A percentile compares a stretch with the other conserved stretches of the same genome.
phyloP scores from a whole-genome alignment of 345 rosid genomes.

The Melaleuca alternifolia region DNA sequence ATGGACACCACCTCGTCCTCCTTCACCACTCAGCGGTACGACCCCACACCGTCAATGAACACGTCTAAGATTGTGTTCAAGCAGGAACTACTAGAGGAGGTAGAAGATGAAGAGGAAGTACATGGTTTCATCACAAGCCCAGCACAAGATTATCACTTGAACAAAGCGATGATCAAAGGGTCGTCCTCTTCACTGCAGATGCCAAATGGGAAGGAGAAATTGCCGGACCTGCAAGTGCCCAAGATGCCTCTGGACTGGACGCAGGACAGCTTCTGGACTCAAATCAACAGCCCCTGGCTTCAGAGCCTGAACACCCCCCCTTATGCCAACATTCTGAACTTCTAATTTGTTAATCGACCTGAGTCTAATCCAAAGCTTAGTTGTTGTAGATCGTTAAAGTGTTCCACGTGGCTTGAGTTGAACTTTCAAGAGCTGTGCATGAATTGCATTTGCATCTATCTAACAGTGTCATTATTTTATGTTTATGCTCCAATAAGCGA shows the following conservation, averaged over 20 bases:
- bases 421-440: neutral
- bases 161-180: slow-evolving; percentile 2
- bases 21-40: neutral
- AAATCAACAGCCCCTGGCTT: slow-evolving; percentile 74
- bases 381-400: neutral
- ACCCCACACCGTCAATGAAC: neutral
- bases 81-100: slow-evolving; percentile 22
- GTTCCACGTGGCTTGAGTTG: neutral
- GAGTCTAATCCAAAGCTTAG: neutral
- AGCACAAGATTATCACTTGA: neutral
- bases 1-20: neutral
- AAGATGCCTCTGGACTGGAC: slow-evolving; percentile 55
- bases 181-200: slow-evolving; percentile 26
- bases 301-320: slow-evolving; percentile 45
- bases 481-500: neutral
- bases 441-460: neutral
- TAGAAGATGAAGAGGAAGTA: neutral
- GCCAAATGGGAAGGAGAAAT: slow-evolving; percentile 28
- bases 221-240: slow-evolving; percentile 70
- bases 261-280: slow-evolving; percentile 43
- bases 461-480: neutral
- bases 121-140: neutral
- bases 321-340: slow-evolving; percentile 43
- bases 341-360: slow-evolving; percentile 3
- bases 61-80: slow-evolving; percentile 16